These are phyloP conservation scores for Microthlaspi erraticum DNA, from an alignment of 345 rosid species.

Conservation along the genomic window DNA sequence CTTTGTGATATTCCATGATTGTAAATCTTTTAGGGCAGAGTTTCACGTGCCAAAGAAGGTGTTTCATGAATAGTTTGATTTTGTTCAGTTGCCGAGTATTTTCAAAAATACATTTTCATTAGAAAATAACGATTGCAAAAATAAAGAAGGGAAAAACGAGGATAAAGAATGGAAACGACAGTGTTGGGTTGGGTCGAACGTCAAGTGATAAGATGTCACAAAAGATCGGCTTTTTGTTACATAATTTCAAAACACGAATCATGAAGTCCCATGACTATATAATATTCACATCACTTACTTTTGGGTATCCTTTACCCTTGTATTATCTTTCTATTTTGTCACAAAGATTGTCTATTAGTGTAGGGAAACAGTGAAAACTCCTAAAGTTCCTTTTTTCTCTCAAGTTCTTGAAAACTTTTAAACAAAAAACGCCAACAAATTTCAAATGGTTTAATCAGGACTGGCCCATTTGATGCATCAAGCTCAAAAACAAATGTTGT, in stretches of 20 bases:
- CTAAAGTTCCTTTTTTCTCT: too few relatives aligned
- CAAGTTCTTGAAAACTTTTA: too few relatives aligned
- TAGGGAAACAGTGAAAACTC: conserved; percentile 1
- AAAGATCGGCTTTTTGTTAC: conserved; percentile 40
- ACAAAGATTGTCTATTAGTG: neutral
- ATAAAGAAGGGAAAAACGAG: neutral
- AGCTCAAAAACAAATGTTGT: too few relatives aligned
- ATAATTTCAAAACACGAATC: conserved; percentile 44
- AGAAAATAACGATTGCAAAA: conserved; percentile 7
- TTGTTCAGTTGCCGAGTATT: conserved; percentile 16
- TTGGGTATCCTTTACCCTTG: neutral
- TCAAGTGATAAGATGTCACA: conserved; percentile 45
- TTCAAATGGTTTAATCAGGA: too few relatives aligned
- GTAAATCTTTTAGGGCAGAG: conserved; percentile 30
- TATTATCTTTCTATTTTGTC: conserved; percentile 13
- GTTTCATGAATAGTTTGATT: conserved; percentile 19
- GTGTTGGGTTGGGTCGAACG: conserved; percentile 46
- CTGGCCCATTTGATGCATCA: too few relatives aligned
- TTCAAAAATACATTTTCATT: neutral
- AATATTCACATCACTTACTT: conserved; percentile 29
- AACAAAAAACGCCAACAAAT: too few relatives aligned
- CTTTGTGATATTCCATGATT: conserved; percentile 32
- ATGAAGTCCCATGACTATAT: conserved; percentile 41
- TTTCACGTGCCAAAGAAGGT: conserved; percentile 35
- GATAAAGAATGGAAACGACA: conserved; percentile 35